A percentile compares a stretch with the other conserved stretches of the same genome.
phyloP scores from a whole-genome alignment of 352 stramenopile genomes.

The Aphanomyces stellatus region DNA sequence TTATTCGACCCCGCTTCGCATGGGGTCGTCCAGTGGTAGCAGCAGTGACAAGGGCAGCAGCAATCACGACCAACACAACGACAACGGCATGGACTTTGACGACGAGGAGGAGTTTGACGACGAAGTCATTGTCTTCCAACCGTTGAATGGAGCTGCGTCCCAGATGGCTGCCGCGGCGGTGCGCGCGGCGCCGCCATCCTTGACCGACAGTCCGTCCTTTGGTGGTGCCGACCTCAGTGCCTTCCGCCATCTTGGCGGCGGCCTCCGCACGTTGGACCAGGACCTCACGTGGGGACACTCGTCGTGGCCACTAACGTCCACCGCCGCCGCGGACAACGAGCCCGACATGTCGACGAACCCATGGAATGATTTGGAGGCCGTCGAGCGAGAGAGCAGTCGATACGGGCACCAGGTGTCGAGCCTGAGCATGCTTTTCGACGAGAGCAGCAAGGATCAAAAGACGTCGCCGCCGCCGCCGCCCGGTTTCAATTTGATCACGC shows the following conservation, averaged over 20 bases:
- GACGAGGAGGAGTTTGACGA: conserved; percentile 76
- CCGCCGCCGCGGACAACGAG: not conserved
- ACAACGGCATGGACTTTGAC: conserved; percentile 23
- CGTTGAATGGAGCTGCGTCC: not conserved
- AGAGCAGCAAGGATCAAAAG: conserved; percentile 17
- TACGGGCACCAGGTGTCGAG: conserved; percentile 70
- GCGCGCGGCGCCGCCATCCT: conserved; percentile 23
- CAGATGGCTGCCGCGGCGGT: conserved; percentile 23
- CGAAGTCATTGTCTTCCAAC: conserved; percentile 80
- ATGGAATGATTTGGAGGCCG: conserved; percentile 49
- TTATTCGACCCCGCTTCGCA: too few species aligned
- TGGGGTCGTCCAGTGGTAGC: too few species aligned
- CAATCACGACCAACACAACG: too few species aligned
- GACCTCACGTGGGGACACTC: not conserved
- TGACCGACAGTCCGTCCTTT: conserved; percentile 27
- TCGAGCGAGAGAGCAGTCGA: conserved; percentile 52
- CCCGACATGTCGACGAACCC: not conserved
- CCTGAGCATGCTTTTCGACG: conserved; percentile 55
- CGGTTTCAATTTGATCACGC: conserved; percentile 32
- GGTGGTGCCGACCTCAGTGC: conserved; percentile 17
- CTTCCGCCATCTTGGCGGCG: not conserved
- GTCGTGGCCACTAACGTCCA: too few species aligned
- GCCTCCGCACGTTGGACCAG: not conserved
- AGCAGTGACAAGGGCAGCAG: too few species aligned
- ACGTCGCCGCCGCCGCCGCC: conserved; percentile 28